Evolutionary conservation across 225 moss, liverwort and hornwort species (phyloP), one percentile per base, ranked within the genome.

Genomic region (Pseudoscleropodium purum): DNA sequence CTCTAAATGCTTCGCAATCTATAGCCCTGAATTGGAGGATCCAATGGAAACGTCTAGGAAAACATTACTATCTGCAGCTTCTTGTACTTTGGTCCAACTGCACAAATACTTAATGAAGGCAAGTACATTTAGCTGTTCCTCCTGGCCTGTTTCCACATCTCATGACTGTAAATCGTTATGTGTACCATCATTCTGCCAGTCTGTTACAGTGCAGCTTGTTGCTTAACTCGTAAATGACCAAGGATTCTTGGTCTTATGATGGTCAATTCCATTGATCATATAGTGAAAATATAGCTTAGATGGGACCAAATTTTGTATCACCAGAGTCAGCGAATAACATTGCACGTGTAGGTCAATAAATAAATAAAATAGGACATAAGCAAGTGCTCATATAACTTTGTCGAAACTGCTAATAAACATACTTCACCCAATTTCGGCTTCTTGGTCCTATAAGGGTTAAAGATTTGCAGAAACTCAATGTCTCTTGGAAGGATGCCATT

Each of bases 61-160:
- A 85, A 96, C 94, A 81, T 91, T 96, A 64, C 61, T 93, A 45
- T 90, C 92, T 88, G 95, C 98, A 87, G 95, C 96, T 77, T 90
- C 89, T 76, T 89, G 87, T 63, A 95, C 96, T 23, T 93, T 97
- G 91, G 74, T 33, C 59, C 91, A 93, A 65, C 89, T 98, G 67
- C 95, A 91, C 57, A 92, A 91, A 34, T 96, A 93, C 87, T 73
- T 98, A 62, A 86, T 77, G 85, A 78, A 93, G 94, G 94, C 65
- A 90, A 91, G 92, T 83, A 59, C 65, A 66, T 81, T 75, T 47
- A 77, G 47, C 49, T 91, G 27, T 77, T 63, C 78, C 79, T 24
- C 66, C 85, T 24, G 9, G 39, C 68, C 81, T 76, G 52, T 75
- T 64, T 64, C 39, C 68, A 5, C 43, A 67, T 85, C n/a, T 74